Evolutionary conservation across 2,329 filamentous ascomycete species (phyloP).

Genomic region (Emmonsiellopsis sp.): DNA sequence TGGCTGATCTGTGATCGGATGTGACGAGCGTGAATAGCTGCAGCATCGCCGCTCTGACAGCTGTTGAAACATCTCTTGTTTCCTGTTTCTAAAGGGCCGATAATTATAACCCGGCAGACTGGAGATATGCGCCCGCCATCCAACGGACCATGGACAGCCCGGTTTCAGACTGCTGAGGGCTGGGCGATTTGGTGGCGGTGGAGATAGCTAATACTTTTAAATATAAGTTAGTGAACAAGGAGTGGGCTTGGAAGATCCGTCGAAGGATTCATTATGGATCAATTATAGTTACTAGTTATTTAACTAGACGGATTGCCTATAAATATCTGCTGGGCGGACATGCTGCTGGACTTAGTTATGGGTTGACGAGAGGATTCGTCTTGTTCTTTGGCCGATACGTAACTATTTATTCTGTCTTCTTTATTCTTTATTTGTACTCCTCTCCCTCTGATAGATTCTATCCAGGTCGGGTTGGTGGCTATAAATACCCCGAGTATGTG

Average conservation of each 20-base stretch:
- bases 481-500: background rate
- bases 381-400: no score
- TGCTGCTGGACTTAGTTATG: no score
- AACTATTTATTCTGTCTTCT: no score
- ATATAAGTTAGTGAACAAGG: background rate
- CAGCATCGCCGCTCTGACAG: background rate
- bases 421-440: background rate
- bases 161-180: no score
- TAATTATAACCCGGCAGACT: background rate
- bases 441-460: background rate
- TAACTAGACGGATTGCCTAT: background rate
- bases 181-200: no score
- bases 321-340: background rate
- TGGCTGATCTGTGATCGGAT: background rate
- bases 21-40: background rate
- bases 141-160: no score
- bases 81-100: background rate
- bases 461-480: background rate
- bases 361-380: no score
- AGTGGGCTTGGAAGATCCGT: background rate
- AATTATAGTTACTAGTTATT: background rate
- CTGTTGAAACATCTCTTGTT: background rate
- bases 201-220: no score
- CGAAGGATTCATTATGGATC: background rate
- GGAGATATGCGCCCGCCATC: no score